Evolutionary conservation across 2,329 filamentous ascomycete species (phyloP), one percentile per base, ranked within the genome.

Genomic region (Dactylonectria macrodidyma): DNA sequence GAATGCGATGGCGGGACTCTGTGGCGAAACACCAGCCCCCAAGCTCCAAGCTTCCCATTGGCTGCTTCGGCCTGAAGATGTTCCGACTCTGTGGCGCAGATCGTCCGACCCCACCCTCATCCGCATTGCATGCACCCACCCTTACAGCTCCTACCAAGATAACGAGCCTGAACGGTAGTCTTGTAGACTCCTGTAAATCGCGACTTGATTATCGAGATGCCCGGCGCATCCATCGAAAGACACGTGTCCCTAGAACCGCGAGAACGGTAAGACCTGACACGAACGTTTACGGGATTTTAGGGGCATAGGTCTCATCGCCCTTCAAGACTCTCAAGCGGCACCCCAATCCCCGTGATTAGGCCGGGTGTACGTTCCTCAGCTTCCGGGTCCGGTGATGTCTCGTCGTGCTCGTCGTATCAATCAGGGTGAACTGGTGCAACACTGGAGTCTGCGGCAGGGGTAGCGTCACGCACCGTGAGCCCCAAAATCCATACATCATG

Each of bases 51-150:
- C 47, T 55, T 14, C 14, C 7, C 2, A 65, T 65, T 67, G 62
- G 62, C 12, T n/a, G 41, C 24, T 26, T 47, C 66, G 65, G 65
- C 30, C 30, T 34, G 44, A 50, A 24, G 19, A 63, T 62, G 41
- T 38, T 55, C 34, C 59, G 19, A 34, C 10, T 26, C 58, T 33
- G 10, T n/a, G 12, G 30, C 22, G n/a, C 7, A 7, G 9, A 52
- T 36, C 12, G 44, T 30, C 26, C 26, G 26, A 30, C 26, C 26
- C 26, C 26, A 30, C 26, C 4, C 26, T 30, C 26, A 30, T 30
- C 26, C 26, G 26, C 26, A 30, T 30, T 7, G 26, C 26, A 30
- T 30, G 4, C 26, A 30, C 26, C 7, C 26, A 7, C 26, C 26
- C 26, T 7, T 7, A 30, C 26, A 7, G 4, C 26, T 30, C 26